Evolutionary conservation across 345 rosid genomes (phyloP), one percentile per base, ranked within the genome.

Genomic region (Acer saccharum): DNA sequence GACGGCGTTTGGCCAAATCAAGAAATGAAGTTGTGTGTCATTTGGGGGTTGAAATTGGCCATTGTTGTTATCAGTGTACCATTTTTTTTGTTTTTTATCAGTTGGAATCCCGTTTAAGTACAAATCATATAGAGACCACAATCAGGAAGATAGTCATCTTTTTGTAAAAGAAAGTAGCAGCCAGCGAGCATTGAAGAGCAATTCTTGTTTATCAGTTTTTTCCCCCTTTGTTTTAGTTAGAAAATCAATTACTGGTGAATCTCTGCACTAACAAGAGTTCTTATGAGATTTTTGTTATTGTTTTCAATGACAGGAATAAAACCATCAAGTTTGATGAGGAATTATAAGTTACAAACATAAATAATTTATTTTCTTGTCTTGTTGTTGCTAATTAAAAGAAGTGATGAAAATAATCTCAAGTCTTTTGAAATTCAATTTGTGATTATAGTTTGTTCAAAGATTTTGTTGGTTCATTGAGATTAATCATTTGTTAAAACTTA

Each of bases 61-160:
- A 43, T 18, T 43, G 46, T 64, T 35, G 14, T 60, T 17, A 0
- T 43, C 13, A 64, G 20, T n/a, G 11, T 55, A 18, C 43, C 61
- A 23, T 58, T 27, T 17, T 29, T 76, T n/a, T n/a, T n/a, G n/a
- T n/a, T n/a, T 14, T 70, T 69, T 44, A 21, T 29, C 60, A 10
- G 25, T 68, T 41, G 77, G 68, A 61, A 76, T 35, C 25, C 58
- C 46, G 69, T 10, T 46, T 23, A 3, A 4, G 16, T 29, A 16
- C 71, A 68, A 70, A 41, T 73, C 65, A 69, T 57, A 69, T 27
- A 54, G 39, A 77, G 66, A 58, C 61, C 52, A 75, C 29, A 46
- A 14, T 39, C 57, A 44, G 75, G 78, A 80, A 39, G 11, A 77
- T 32, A 65, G 20, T n/a, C 12, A 17, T 55, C 13, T 16, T 44